Conservation (phyloP, 805 yeast species). For the Starmerella tilneyi region DNA sequence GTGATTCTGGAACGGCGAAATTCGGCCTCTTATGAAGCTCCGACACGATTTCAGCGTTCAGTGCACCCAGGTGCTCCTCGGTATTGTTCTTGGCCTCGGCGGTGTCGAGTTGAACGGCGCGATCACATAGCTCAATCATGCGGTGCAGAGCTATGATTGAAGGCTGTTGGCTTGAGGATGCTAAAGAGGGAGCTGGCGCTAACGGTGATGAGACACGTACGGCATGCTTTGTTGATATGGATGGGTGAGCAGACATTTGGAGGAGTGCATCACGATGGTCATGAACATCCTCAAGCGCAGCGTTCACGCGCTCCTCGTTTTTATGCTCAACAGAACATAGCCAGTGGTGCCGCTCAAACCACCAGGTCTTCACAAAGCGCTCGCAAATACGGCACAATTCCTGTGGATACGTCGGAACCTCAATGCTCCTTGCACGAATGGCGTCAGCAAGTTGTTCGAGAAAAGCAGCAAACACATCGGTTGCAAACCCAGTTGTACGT, state of each 20-base stretch:
- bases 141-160: not conserved
- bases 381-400: slow-evolving; percentile 91
- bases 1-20: slow-evolving; percentile 7
- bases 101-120: slow-evolving; percentile 24
- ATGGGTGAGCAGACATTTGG: slow-evolving; percentile 5
- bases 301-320: slow-evolving; percentile 64
- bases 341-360: slow-evolving; percentile 85
- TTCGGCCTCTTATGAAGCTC: slow-evolving; percentile 6
- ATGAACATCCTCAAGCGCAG: slow-evolving; percentile 59
- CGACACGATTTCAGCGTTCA: slow-evolving; percentile 10
- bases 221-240: slow-evolving; percentile 17
- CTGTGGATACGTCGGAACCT: slow-evolving; percentile 64
- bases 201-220: slow-evolving; percentile 26
- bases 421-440: slow-evolving; percentile 47
- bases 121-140: slow-evolving; percentile 15
- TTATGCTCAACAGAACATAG: slow-evolving; percentile 77
- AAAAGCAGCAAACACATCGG: slow-evolving; percentile 70
- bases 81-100: slow-evolving; percentile 4
- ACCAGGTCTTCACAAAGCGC: slow-evolving; percentile 86
- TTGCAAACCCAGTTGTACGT: slow-evolving; percentile 79
- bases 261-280: slow-evolving; percentile 55
- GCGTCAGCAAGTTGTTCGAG: slow-evolving; percentile 52
- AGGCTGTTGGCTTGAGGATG: not conserved
- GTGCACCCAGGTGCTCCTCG: slow-evolving; percentile 8
- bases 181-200: slow-evolving; percentile 16